Percentiles rank a stretch among this genome's conserved stretches.
Evolutionary conservation across 495 filamentous ascomycete species (phyloP).

Genomic region (Annulohypoxylon bovei): DNA sequence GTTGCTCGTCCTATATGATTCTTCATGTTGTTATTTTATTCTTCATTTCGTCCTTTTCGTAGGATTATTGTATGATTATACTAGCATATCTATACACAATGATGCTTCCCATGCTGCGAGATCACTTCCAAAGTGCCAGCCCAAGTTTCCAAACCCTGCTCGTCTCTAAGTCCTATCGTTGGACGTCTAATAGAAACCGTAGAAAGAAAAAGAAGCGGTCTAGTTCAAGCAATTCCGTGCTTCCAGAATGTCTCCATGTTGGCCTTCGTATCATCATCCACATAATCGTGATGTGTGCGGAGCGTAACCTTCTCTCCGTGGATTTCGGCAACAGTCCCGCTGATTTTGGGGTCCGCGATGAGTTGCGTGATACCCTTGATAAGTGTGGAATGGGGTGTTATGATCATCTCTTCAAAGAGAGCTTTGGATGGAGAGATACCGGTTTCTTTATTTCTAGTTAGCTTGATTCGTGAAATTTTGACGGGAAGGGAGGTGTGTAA

Average conservation of each 20-base stretch:
- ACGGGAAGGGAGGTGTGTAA: background rate
- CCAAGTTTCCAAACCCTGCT: background rate
- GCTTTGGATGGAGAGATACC: conserved; percentile 57
- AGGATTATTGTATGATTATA: background rate
- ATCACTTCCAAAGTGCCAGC: background rate
- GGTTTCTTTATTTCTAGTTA: conserved; percentile 52
- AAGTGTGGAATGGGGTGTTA: conserved; percentile 64
- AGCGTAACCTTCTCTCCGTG: conserved; percentile 64
- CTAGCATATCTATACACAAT: background rate
- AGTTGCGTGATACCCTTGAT: conserved; percentile 57
- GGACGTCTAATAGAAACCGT: background rate
- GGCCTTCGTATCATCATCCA: conserved; percentile 60
- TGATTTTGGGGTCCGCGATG: conserved; percentile 52
- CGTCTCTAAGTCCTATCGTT: background rate
- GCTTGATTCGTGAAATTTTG: background rate
- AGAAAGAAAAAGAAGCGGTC: background rate
- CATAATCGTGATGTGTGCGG: conserved; percentile 58
- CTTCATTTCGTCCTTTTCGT: background rate
- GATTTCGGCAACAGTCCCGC: conserved; percentile 62
- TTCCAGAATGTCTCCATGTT: conserved; percentile 56
- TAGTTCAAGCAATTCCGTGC: conserved; percentile 26
- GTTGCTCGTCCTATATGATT: background rate
- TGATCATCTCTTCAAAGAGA: conserved; percentile 60
- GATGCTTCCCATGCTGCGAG: background rate
- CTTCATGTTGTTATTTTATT: background rate